Evolutionary conservation across 768 basidiomycete genomes (phyloP).

Genomic region (Pisolithus orientalis): DNA sequence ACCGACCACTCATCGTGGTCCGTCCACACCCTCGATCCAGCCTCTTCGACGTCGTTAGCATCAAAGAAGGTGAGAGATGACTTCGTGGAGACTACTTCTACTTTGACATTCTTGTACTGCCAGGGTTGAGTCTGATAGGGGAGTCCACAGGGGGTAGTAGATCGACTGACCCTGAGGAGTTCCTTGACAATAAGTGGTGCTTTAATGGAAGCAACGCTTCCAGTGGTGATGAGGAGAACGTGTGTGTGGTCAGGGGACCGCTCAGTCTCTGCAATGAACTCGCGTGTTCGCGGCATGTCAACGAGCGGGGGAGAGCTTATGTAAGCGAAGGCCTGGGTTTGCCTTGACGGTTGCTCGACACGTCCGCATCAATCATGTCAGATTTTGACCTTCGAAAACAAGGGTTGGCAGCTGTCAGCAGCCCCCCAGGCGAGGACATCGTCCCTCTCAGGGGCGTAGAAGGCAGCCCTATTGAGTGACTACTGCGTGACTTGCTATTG

Average conservation of each 20-base stretch:
- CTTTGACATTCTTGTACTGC: constrained; percentile 67
- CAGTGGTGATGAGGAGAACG: constrained; percentile 81
- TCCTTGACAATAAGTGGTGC: constrained; percentile 82
- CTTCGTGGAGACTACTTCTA: constrained; percentile 83
- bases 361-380: no score
- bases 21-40: constrained; percentile 70
- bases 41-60: constrained; percentile 39
- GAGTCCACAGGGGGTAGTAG: not conserved
- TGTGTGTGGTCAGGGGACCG: constrained; percentile 34
- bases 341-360: no score
- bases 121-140: not conserved
- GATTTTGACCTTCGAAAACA: no score
- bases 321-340: no score
- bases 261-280: constrained; percentile 24
- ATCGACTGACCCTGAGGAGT: constrained; percentile 52
- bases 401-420: no score
- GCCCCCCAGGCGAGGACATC: no score
- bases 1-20: constrained; percentile 94
- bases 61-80: constrained; percentile 74
- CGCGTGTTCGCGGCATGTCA: no score
- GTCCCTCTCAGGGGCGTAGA: no score
- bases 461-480: no score
- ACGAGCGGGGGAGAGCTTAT: no score
- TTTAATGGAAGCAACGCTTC: constrained; percentile 96
- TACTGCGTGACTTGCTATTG: no score